Conservation (phyloP, 2,329 filamentous ascomycete species). For the Fusarium longipes region DNA sequence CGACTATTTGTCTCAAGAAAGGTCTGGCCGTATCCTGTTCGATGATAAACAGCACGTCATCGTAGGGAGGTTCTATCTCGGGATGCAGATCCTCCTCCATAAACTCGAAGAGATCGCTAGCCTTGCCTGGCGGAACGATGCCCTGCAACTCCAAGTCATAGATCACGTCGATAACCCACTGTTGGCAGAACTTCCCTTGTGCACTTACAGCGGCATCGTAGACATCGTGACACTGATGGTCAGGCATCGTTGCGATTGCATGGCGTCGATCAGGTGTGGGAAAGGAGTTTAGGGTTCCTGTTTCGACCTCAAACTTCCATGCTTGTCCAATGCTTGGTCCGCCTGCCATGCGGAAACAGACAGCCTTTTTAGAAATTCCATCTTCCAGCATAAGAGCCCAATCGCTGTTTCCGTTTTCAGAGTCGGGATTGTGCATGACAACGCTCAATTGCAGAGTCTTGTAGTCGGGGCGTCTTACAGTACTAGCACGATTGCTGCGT, state of each 20-base stretch:
- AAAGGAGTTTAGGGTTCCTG: neutral
- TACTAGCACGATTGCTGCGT: neutral
- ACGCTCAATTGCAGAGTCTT: slow-evolving; percentile 6
- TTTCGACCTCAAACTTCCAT: neutral
- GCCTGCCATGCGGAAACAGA: neutral
- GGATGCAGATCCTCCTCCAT: neutral
- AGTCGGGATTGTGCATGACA: neutral
- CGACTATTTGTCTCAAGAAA: accelerated
- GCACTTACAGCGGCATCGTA: neutral
- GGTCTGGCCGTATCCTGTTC: neutral
- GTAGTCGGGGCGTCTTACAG: neutral
- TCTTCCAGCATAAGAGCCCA: slow-evolving; percentile 22
- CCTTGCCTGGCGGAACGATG: neutral
- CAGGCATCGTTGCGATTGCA: neutral
- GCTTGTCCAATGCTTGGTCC: neutral
- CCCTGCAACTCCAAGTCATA: slow-evolving; percentile 7
- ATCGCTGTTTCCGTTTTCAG: neutral
- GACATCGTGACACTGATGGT: neutral
- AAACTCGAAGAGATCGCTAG: neutral
- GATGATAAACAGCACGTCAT: neutral
- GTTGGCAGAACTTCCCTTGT: slow-evolving; percentile 2
- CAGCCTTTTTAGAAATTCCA: neutral
- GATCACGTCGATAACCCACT: slow-evolving; percentile 12
- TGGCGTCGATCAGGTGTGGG: neutral
- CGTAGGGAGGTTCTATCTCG: neutral